Evolutionary conservation across 2,329 filamentous ascomycete genomes (phyloP).

Genomic region (Scortechinia acanthostroma): DNA sequence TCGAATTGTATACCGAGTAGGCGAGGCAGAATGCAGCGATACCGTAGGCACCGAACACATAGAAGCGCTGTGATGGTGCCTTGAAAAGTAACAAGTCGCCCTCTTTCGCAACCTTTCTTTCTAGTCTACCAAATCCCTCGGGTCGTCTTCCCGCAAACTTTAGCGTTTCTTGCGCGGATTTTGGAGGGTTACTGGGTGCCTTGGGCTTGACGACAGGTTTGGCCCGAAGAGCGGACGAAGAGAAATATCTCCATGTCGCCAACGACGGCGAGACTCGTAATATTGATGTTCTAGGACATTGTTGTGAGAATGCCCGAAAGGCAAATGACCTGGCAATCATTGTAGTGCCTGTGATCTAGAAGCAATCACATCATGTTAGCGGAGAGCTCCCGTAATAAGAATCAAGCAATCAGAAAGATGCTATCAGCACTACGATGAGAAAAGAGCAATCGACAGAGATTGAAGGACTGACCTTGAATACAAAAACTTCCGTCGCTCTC

Average conservation of each 20-base stretch:
- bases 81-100: background rate
- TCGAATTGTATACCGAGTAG: background rate
- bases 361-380: no score
- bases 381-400: no score
- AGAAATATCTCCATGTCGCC: background rate
- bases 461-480: background rate
- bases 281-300: constrained; percentile 10
- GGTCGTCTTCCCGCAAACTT: background rate
- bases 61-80: background rate
- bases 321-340: constrained; percentile 19
- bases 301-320: constrained; percentile 15
- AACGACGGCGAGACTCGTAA: constrained; percentile 4
- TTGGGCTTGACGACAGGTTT: background rate
- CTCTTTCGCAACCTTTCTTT: background rate
- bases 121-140: background rate
- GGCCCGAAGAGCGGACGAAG: background rate
- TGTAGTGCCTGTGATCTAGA: no score
- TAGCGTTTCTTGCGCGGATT: background rate
- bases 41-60: background rate
- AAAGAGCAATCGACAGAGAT: background rate
- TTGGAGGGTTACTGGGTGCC: background rate
- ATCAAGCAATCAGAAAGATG: no score
- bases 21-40: background rate
- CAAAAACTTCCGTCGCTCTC: background rate
- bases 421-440: no score